Evolutionary conservation across 495 filamentous ascomycete genomes (phyloP).

Genomic region (Neurospora sp.): DNA sequence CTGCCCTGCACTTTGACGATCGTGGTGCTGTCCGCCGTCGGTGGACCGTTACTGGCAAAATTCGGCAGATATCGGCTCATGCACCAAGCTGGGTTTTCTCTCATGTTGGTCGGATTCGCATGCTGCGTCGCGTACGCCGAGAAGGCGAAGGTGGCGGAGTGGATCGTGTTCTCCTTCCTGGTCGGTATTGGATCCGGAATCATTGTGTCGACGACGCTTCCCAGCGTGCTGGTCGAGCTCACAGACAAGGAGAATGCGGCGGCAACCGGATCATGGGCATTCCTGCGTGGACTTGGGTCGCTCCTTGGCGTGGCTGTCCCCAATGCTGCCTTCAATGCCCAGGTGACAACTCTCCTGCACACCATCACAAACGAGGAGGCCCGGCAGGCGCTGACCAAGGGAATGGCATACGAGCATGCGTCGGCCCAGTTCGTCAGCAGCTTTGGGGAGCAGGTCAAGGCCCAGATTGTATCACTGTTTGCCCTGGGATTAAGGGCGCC

Average conservation of each 20-base stretch:
- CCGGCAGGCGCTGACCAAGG: neutral
- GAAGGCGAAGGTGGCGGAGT: constrained; percentile 13
- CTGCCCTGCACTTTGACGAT: constrained; percentile 36
- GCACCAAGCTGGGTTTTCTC: constrained; percentile 27
- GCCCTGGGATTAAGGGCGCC: constrained; percentile 2
- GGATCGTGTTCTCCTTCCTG: constrained; percentile 24
- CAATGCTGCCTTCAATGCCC: constrained; percentile 39
- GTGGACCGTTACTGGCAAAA: constrained; percentile 31
- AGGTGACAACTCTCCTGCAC: constrained; percentile 7
- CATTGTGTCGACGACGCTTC: constrained; percentile 22
- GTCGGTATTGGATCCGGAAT: constrained; percentile 25
- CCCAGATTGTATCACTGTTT: constrained; percentile 5
- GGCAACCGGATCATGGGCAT: constrained; percentile 34
- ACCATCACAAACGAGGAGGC: neutral
- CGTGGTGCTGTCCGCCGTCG: constrained; percentile 22
- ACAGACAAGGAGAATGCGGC: constrained; percentile 33
- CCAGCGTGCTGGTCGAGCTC: constrained; percentile 19
- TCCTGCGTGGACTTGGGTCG: constrained; percentile 36
- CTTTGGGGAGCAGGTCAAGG: neutral
- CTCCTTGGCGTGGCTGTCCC: constrained; percentile 42
- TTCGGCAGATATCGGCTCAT: constrained; percentile 35
- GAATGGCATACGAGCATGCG: constrained; percentile 15
- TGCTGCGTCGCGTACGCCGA: constrained; percentile 26
- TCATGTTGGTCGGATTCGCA: constrained; percentile 31
- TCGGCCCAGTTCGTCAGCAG: constrained; percentile 9